Percentiles rank a stretch among this genome's conserved stretches.
Conservation (phyloP, 331 rosid species). For the Malus hybrid region DNA sequence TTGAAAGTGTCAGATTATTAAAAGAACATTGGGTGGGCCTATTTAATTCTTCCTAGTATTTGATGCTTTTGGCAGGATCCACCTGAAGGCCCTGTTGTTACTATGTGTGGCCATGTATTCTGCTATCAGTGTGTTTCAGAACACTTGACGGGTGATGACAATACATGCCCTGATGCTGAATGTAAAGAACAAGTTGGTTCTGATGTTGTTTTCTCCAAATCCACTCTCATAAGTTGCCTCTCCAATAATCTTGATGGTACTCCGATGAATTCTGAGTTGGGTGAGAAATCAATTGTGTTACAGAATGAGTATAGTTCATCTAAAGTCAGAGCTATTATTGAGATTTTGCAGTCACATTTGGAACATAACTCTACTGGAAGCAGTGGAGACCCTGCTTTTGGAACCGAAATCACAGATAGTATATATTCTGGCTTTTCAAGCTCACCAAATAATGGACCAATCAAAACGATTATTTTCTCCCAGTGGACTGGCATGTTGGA, state of each 20-base stretch:
- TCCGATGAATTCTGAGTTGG: conserved; percentile 24
- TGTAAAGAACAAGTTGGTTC: conserved; percentile 67
- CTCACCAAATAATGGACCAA: conserved; percentile 40
- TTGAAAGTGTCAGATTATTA: background rate
- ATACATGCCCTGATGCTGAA: conserved; percentile 61
- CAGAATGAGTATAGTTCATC: conserved; percentile 66
- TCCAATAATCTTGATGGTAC: conserved; percentile 49
- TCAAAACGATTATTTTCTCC: conserved; percentile 79
- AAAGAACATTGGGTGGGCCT: conserved; percentile 9
- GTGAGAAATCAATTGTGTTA: conserved; percentile 52
- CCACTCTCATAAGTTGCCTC: conserved; percentile 70
- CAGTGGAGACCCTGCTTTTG: conserved; percentile 31
- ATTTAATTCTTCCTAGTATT: conserved; percentile 19
- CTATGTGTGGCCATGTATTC: conserved; percentile 92
- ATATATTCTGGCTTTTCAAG: conserved; percentile 40
- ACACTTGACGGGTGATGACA: conserved; percentile 67
- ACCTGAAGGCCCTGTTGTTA: conserved; percentile 78
- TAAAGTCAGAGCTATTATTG: conserved; percentile 82
- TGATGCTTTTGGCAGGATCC: conserved; percentile 64
- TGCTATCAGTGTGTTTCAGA: conserved; percentile 92
- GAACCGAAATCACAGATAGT: conserved; percentile 28
- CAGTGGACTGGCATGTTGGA: conserved; percentile 99
- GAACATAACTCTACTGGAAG: conserved; percentile 23
- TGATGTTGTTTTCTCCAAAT: conserved; percentile 69
- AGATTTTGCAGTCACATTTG: conserved; percentile 53